Base-by-base conservation (phyloP, 345 rosid genomes). In the Carallia brachiata region DNA sequence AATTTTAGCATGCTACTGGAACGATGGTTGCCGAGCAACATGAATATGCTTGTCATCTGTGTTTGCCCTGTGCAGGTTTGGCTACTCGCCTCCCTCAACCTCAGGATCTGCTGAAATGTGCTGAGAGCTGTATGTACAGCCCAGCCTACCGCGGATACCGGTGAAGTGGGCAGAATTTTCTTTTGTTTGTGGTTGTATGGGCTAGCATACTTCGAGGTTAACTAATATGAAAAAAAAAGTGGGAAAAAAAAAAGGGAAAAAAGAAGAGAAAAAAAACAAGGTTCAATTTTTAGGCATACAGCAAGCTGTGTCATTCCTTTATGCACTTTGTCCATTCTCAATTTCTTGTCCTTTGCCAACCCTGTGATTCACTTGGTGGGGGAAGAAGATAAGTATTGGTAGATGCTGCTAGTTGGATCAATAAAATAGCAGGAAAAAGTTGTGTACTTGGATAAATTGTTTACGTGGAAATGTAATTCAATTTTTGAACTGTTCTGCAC, bases 351-450 rank as follows among this genome's bases (percentile, higher is more conserved):
- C 31, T 4, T 70, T 59, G 4, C 17, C 10, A 34, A 5, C 16
- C 13, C 15, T 66, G 59, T 28, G 32, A 57, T 65, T 61, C 31
- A 36, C 52, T 16, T 47, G 58, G 68, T 10, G 37, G 36, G 63
- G n/a, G 15, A 30, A 44, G 74, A 3, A 44, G 66, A 8, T 54
- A 6, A 0, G 8, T 5, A 18, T 23, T 4, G 12, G 15, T 50
- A 59, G 75, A 65, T 60, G 70, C 65, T 65, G 60, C 65, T 72
- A 52, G 71, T 37, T 52, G 60, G 48, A 60, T 9, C 39, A 59
- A 55, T 7, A 37, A 13, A 44, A 36, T 23, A 27, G 37, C 37
- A 48, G 36, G 56, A 17, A 37, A 39, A 55, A 63, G 48, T 44
- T 15, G 69, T 34, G 19, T 44, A 50, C 65, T 56, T 54, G 57